Evolutionary conservation across 495 filamentous ascomycete genomes (phyloP).

Genomic region (Hyaloscypha variabilis): DNA sequence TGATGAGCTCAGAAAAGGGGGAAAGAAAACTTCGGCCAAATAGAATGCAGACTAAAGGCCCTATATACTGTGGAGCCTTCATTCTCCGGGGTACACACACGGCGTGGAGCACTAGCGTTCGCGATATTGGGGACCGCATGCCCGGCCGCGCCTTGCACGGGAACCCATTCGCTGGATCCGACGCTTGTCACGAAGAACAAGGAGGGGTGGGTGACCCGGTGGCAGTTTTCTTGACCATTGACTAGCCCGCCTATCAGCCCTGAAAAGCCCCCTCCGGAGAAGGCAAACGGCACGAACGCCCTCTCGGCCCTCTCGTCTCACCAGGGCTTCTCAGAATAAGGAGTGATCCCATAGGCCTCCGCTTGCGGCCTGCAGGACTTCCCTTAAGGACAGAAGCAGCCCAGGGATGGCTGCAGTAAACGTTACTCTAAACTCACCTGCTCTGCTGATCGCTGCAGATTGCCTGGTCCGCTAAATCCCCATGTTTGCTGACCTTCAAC

Average conservation of each 20-base stretch:
- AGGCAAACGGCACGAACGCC: neutral
- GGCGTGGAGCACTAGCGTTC: neutral
- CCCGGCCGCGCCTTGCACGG: neutral
- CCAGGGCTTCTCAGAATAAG: neutral
- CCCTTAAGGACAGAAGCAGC: no score
- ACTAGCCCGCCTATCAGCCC: neutral
- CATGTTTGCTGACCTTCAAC: no score
- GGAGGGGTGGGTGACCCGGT: neutral
- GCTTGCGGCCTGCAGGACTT: neutral
- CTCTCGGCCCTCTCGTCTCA: neutral
- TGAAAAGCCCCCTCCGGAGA: neutral
- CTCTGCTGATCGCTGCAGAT: no score
- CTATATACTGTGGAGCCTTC: constrained; percentile 12
- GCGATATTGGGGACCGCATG: neutral
- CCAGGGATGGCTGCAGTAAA: no score
- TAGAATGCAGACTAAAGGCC: neutral
- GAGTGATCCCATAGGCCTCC: neutral
- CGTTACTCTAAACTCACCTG: no score
- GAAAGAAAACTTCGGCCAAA: constrained; percentile 5
- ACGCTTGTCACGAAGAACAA: neutral
- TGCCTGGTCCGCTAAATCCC: no score
- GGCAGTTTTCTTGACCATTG: neutral
- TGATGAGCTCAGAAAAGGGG: constrained; percentile 5
- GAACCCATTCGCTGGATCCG: neutral
- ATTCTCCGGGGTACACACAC: constrained; percentile 15